Evolutionary conservation across 2,329 filamentous ascomycete genomes (phyloP), one percentile per base, ranked within the genome.

Genomic region (Ceratocystis destructans): DNA sequence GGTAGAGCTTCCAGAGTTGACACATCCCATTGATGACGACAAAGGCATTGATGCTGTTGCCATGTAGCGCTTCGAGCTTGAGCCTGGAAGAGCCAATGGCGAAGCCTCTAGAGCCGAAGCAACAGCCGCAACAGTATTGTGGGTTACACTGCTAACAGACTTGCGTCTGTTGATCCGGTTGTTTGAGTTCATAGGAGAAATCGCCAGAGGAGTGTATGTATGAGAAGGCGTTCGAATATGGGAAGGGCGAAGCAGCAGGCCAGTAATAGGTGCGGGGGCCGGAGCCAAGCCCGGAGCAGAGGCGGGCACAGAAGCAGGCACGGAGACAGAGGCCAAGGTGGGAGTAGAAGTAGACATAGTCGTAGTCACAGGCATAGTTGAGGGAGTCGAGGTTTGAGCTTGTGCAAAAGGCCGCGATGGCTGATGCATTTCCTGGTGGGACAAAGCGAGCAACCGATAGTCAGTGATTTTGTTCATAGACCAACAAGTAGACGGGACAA

Each of bases 101-200:
- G 66, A 68, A 41, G 64, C 37, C 25, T 61, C 61, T 17, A 68
- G 83, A 82, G 70, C 87, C 85, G 70, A 86, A 83, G 66, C 66
- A 65, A 65, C 63, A 22, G 66, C 66, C 5, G 64, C 66, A 28
- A 64, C 50, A 25, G 28, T 66, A 44, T 41, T 61, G 25, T 66
- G 66, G 28, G 64, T 44, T 22, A 61, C 28, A 70, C 85, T 87
- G 69, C 89, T 90, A 74, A 96, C 91, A 77, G 92, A 96, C 83
- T 97, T 97, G 72, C 94, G 86, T 73, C 93, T 89, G 71, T 89
- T 91, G 71, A 97, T 85, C 71, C 94, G 89, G 76, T 96, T 89
- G 75, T 85, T 87, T 71, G 86, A 79, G 78, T 92, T 93, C 73
- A 92, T 83, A n/a, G 64, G 41, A 67, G 88, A 85, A 71, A 85